Conservation (phyloP, 495 filamentous ascomycete genomes). For the Massariosphaeria phaeospora region DNA sequence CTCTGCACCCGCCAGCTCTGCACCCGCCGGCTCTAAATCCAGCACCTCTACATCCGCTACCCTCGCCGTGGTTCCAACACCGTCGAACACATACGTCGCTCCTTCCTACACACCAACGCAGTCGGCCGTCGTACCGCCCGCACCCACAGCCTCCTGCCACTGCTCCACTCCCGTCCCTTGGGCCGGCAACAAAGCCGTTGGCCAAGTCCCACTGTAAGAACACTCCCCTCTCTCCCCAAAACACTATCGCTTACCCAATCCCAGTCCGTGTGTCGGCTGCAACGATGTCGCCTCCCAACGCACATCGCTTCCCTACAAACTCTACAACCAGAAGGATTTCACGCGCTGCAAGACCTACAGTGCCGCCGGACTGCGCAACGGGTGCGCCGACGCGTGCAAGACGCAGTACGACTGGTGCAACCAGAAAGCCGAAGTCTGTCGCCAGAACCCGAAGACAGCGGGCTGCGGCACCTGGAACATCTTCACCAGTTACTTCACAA, state of each 20-base stretch:
- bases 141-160: slow-evolving; percentile 4
- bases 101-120: neutral
- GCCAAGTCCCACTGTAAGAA: neutral
- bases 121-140: too few relatives aligned
- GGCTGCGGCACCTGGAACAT: too few relatives aligned
- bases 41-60: too few relatives aligned
- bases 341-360: slow-evolving; percentile 3
- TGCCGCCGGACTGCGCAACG: neutral
- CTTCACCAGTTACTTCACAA: too few relatives aligned
- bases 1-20: too few relatives aligned
- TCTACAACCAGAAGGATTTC: slow-evolving; percentile 9
- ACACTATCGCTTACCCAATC: neutral
- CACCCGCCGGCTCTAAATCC: too few relatives aligned
- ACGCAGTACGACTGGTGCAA: slow-evolving; percentile 18
- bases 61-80: too few relatives aligned
- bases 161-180: slow-evolving; percentile 7
- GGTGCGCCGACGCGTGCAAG: slow-evolving; percentile 5
- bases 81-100: slow-evolving; percentile 9
- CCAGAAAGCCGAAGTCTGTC: slow-evolving; percentile 8
- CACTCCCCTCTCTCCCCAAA: neutral
- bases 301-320: slow-evolving; percentile 3
- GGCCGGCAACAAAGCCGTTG: slow-evolving; percentile 9
- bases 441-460: too few relatives aligned
- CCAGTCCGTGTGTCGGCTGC: slow-evolving; percentile 11
- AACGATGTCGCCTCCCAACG: neutral